Evolutionary conservation across 176 grass and related monocot species (phyloP).

Genomic region (Typha latifolia): DNA sequence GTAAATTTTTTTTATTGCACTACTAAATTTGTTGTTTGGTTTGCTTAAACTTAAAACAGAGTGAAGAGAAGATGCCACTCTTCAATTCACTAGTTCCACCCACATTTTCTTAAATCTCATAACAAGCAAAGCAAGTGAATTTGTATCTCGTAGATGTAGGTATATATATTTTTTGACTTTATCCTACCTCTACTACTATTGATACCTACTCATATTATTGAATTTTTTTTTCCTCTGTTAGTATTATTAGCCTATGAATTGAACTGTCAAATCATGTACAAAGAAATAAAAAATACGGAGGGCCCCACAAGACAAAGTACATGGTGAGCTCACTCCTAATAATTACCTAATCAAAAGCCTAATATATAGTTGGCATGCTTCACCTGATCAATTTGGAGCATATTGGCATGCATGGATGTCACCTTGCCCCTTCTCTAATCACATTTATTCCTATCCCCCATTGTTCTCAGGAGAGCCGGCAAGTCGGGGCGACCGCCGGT

Average conservation of each 20-base stretch:
- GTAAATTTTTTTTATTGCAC: not conserved
- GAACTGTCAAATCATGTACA: not conserved
- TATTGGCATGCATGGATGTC: conserved; percentile 3
- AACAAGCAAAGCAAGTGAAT: not conserved
- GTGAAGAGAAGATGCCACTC: not conserved
- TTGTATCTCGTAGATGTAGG: no score
- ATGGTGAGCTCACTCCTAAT: not conserved
- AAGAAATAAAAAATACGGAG: not conserved
- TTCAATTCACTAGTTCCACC: not conserved
- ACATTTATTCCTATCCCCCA: conserved; percentile 1
- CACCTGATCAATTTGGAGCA: not conserved
- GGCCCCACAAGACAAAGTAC: not conserved
- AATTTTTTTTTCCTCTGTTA: not conserved
- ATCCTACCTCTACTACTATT: not conserved
- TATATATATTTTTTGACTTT: no score
- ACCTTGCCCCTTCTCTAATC: conserved; percentile 2
- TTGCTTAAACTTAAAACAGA: not conserved
- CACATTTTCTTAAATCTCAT: not conserved
- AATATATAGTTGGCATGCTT: not conserved
- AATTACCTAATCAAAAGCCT: not conserved
- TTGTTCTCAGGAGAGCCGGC: conserved; percentile 33
- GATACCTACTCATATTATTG: not conserved
- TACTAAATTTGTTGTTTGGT: not conserved
- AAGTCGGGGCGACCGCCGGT: conserved; percentile 42
- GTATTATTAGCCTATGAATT: not conserved